Conservation (phyloP, 768 basidiomycete genomes). For the Xerocomellus chrysenteron region DNA sequence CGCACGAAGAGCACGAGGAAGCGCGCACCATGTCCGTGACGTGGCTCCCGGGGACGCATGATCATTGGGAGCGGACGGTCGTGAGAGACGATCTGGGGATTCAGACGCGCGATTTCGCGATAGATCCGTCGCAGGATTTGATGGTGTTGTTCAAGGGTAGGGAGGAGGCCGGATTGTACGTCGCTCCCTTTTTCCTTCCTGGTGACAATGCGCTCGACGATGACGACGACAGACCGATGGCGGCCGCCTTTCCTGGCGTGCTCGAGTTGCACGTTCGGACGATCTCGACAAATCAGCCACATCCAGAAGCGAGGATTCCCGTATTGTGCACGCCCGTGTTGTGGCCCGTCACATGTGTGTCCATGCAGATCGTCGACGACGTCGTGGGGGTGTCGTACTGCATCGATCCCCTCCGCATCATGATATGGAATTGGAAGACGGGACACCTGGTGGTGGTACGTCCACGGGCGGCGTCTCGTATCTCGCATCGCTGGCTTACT, state of each 20-base stretch:
- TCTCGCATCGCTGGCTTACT: background rate
- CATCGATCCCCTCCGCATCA: constrained; percentile 22
- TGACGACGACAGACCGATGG: constrained; percentile 7
- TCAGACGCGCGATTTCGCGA: constrained; percentile 53
- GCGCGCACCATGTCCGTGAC: constrained; percentile 27
- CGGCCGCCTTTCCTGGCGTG: constrained; percentile 2
- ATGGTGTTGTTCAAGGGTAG: constrained; percentile 41
- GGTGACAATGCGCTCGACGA: too few relatives aligned
- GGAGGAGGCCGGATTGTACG: constrained; percentile 15
- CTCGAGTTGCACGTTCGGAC: constrained; percentile 45
- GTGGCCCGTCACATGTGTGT: constrained; percentile 29
- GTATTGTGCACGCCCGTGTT: constrained; percentile 27
- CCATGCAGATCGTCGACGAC: constrained; percentile 55
- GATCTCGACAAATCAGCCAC: constrained; percentile 40
- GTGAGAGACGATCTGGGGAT: constrained; percentile 39
- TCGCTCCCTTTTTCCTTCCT: background rate
- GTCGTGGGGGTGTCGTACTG: constrained; percentile 49
- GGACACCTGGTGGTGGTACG: constrained; percentile 44
- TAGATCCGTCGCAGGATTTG: constrained; percentile 66
- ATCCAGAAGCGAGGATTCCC: constrained; percentile 40
- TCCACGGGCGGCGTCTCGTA: background rate
- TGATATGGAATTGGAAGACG: constrained; percentile 53
- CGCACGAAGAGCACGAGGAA: background rate
- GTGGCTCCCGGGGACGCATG: constrained; percentile 17
- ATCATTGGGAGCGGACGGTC: constrained; percentile 10